phyloP scores from a whole-genome alignment of 345 rosid species.

The Eutrema japonicum region DNA sequence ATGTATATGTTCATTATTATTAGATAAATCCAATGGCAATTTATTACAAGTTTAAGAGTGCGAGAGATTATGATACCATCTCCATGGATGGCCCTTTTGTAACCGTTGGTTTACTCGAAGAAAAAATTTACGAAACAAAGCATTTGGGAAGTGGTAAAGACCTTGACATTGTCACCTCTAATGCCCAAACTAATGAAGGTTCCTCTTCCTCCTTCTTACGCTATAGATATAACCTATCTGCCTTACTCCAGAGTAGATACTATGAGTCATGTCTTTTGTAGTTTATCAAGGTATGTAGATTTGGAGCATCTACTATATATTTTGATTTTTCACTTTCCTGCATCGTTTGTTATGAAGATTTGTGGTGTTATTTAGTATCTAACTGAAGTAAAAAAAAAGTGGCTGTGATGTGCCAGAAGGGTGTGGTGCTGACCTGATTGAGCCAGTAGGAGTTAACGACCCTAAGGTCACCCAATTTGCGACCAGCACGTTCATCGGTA shows the following conservation, averaged over 20 bases:
- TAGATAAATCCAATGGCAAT: conserved; percentile 74
- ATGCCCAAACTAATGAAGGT: conserved; percentile 99
- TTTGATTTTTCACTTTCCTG: background rate
- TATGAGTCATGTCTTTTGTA: background rate
- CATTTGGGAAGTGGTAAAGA: conserved; percentile 98
- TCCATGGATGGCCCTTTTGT: conserved; percentile 97
- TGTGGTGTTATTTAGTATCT: conserved; percentile 1
- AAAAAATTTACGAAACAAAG: conserved; percentile 96
- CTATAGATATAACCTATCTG: background rate
- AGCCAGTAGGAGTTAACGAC: conserved; percentile 81
- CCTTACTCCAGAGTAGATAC: background rate
- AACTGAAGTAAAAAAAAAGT: background rate
- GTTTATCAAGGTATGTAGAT: conserved; percentile 1
- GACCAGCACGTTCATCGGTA: conserved; percentile 86
- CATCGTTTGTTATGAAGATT: background rate
- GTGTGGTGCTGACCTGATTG: conserved; percentile 58
- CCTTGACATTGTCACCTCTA: conserved; percentile 95
- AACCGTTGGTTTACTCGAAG: conserved; percentile 94
- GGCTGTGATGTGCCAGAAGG: background rate
- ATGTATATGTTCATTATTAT: conserved; percentile 31
- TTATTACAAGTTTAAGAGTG: conserved; percentile 99
- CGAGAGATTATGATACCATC: too few relatives aligned
- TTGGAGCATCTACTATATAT: background rate
- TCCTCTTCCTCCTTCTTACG: conserved; percentile 52
- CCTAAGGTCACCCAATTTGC: conserved; percentile 73